Conservation (phyloP, 2,329 filamentous ascomycete species). For the Metarhizium album region DNA sequence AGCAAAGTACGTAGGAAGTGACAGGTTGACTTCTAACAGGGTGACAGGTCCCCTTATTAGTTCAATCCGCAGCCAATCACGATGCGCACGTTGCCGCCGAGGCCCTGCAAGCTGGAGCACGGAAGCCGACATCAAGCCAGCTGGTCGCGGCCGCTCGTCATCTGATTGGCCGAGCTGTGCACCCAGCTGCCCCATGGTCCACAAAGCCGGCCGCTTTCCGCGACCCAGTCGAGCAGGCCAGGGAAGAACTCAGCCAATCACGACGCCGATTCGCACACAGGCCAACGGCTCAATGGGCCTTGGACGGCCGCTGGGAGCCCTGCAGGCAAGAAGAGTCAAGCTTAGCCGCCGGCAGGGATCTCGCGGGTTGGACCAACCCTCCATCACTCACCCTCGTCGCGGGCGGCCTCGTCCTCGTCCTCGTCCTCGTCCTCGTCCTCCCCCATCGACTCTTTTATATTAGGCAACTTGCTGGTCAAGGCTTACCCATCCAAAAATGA, state of each 20-base stretch:
- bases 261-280: background rate
- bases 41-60: too few relatives aligned
- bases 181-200: background rate
- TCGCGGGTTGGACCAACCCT: too few relatives aligned
- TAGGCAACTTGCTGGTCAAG: background rate
- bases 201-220: background rate
- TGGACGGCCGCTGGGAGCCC: too few relatives aligned
- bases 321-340: too few relatives aligned
- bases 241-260: background rate
- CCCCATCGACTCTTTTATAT: too few relatives aligned
- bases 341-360: too few relatives aligned
- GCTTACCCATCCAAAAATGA: background rate
- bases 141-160: constrained; percentile 24
- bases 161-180: constrained; percentile 26
- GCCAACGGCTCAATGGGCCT: background rate
- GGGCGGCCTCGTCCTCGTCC: constrained; percentile 1
- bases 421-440: constrained; percentile 2
- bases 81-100: constrained; percentile 32
- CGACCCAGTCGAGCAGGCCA: background rate
- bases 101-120: constrained; percentile 25
- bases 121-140: constrained; percentile 8
- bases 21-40: too few relatives aligned
- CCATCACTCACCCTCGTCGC: too few relatives aligned
- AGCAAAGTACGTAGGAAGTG: too few relatives aligned
- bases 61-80: constrained; percentile 18